Evolutionary conservation across 2,329 filamentous ascomycete genomes (phyloP).

Genomic region (Trichoderma sp.): DNA sequence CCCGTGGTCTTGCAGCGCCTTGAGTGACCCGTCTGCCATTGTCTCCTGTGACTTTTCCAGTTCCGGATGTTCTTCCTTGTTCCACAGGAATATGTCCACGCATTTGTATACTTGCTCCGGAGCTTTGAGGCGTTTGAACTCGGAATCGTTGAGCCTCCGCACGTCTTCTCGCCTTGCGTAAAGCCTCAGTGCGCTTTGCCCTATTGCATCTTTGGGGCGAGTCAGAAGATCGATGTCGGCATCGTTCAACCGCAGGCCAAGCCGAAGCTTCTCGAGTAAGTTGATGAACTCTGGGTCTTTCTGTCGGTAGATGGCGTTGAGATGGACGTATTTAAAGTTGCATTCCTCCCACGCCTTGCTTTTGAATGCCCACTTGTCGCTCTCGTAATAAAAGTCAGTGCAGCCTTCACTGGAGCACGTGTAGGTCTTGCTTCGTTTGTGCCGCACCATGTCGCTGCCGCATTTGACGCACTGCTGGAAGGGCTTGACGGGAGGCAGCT

Average conservation of each 20-base stretch:
- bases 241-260: background rate
- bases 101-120: constrained; percentile 2
- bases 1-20: constrained; percentile 28
- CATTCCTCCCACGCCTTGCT: constrained; percentile 59
- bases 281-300: constrained; percentile 43
- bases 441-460: constrained; percentile 16
- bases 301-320: constrained; percentile 61
- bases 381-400: constrained; percentile 37
- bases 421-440: constrained; percentile 31
- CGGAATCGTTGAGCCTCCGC: background rate
- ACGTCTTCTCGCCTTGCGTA: constrained; percentile 19
- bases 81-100: constrained; percentile 10
- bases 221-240: background rate
- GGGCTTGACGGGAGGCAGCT: constrained; percentile 61
- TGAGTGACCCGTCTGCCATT: constrained; percentile 28
- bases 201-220: constrained; percentile 4
- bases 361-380: constrained; percentile 63
- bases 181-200: constrained; percentile 15
- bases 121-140: constrained; percentile 1
- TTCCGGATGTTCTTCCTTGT: background rate
- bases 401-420: constrained; percentile 3
- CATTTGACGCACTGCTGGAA: constrained; percentile 43
- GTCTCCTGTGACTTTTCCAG: background rate
- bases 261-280: constrained; percentile 22
- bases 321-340: constrained; percentile 55